A percentile compares a stretch with the other conserved stretches of the same genome.
Evolutionary conservation across 1,139 yeast species (phyloP).

Genomic region (Groenewaldozyma sp.): DNA sequence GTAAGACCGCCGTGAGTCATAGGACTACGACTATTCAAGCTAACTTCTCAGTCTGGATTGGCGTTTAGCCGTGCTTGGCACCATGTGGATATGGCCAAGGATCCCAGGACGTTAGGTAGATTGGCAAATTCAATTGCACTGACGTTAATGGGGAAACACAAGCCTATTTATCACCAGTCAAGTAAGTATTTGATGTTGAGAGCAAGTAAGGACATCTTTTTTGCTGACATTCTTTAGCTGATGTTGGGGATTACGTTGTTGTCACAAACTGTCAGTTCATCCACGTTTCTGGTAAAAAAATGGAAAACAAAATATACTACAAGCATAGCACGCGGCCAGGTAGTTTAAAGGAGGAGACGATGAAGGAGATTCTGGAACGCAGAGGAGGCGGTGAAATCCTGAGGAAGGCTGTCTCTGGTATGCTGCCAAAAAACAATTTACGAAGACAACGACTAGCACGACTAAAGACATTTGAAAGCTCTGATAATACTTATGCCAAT

Average conservation of each 20-base stretch:
- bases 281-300: constrained; percentile 73
- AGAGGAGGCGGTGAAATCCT: constrained; percentile 81
- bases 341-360: constrained; percentile 69
- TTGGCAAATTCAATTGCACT: constrained; percentile 82
- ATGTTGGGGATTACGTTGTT: constrained; percentile 94
- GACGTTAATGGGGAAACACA: constrained; percentile 90
- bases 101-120: constrained; percentile 81
- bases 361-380: constrained; percentile 67
- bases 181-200: constrained; percentile 16
- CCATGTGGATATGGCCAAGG: constrained; percentile 84
- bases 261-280: constrained; percentile 84
- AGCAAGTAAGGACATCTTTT: neutral
- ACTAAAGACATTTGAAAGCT: constrained; percentile 78
- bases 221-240: constrained; percentile 34
- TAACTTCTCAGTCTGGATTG: constrained; percentile 48
- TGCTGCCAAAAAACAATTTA: constrained; percentile 88
- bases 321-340: constrained; percentile 90
- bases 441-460: constrained; percentile 75
- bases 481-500: constrained; percentile 75
- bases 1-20: too few species aligned
- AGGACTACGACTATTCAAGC: too few species aligned
- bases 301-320: constrained; percentile 81
- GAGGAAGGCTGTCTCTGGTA: constrained; percentile 82
- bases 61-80: constrained; percentile 92
- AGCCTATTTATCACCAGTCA: constrained; percentile 70